phyloP scores from a whole-genome alignment of 208 protist species.

The Leishmania gerbilli region DNA sequence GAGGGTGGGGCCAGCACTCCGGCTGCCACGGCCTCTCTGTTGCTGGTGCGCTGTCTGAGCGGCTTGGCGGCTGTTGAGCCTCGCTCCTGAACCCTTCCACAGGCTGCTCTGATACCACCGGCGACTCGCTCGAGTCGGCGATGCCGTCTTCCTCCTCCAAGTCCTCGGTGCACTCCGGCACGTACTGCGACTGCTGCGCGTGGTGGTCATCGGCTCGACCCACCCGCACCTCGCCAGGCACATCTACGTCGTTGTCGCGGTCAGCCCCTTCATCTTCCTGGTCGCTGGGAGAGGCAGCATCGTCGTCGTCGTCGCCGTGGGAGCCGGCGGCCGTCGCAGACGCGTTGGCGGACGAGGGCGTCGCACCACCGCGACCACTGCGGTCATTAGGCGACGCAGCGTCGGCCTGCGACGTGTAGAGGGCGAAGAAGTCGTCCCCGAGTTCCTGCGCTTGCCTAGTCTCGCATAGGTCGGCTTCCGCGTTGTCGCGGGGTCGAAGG shows the following conservation, averaged over 20 bases:
- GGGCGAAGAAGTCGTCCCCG: conserved; percentile 35
- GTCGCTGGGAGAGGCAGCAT: not conserved
- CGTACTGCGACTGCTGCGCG: conserved; percentile 40
- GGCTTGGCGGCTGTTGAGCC: not conserved
- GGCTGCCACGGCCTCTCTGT: not conserved
- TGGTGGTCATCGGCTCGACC: conserved; percentile 29
- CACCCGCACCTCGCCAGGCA: conserved; percentile 1
- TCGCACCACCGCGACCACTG: not conserved
- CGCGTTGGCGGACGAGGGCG: not conserved
- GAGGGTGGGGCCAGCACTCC: conserved; percentile 28
- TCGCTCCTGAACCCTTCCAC: not conserved
- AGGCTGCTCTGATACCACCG: not conserved
- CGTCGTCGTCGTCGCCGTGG: not conserved
- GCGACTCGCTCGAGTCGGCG: not conserved
- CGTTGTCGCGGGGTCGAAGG: not conserved
- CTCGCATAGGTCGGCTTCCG: conserved; percentile 10
- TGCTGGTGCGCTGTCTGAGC: not conserved
- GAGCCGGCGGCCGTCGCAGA: not conserved
- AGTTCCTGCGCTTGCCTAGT: conserved; percentile 13
- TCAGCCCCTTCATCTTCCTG: conserved; percentile 7
- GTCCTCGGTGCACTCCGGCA: conserved; percentile 5
- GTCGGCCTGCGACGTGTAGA: conserved; percentile 13
- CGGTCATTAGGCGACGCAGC: not conserved
- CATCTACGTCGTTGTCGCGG: not conserved
- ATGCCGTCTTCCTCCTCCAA: conserved; percentile 22